phyloP scores from a whole-genome alignment of 2,329 filamentous ascomycete genomes.

The Nannizziopsis arthrosporioides region DNA sequence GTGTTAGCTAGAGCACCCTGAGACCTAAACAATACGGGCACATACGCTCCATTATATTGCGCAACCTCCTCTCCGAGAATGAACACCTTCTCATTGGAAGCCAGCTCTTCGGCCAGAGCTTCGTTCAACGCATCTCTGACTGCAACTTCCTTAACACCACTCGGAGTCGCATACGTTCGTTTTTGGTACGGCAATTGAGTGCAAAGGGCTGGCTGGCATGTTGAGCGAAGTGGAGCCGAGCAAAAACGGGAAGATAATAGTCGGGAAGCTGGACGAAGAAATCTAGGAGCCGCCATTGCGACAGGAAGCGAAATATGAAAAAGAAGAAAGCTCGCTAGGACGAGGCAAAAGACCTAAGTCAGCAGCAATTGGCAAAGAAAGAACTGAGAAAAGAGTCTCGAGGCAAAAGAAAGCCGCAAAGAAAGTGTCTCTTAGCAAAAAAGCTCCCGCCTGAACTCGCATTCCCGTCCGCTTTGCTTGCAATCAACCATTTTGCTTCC shows the following conservation, averaged over 20 bases:
- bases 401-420: constrained; percentile 1
- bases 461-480: background rate
- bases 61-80: constrained; percentile 95
- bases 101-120: constrained; percentile 93
- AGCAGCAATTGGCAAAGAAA: background rate
- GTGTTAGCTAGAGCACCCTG: background rate
- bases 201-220: constrained; percentile 41
- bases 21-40: background rate
- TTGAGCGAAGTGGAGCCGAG: constrained; percentile 41
- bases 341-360: background rate
- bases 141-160: constrained; percentile 77
- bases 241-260: constrained; percentile 46
- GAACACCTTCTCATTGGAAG: constrained; percentile 88
- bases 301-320: constrained; percentile 37
- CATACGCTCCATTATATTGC: constrained; percentile 92
- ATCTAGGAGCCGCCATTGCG: constrained; percentile 48
- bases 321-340: constrained; percentile 29
- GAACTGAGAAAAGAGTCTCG: constrained; percentile 6
- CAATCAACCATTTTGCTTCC: constrained; percentile 9
- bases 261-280: constrained; percentile 53
- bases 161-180: constrained; percentile 46
- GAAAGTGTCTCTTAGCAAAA: constrained; percentile 5
- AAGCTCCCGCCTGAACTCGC: constrained; percentile 1
- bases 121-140: constrained; percentile 97
- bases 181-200: constrained; percentile 38